Evolutionary conservation across 495 filamentous ascomycete genomes (phyloP).

Genomic region (Platismatia glauca): DNA sequence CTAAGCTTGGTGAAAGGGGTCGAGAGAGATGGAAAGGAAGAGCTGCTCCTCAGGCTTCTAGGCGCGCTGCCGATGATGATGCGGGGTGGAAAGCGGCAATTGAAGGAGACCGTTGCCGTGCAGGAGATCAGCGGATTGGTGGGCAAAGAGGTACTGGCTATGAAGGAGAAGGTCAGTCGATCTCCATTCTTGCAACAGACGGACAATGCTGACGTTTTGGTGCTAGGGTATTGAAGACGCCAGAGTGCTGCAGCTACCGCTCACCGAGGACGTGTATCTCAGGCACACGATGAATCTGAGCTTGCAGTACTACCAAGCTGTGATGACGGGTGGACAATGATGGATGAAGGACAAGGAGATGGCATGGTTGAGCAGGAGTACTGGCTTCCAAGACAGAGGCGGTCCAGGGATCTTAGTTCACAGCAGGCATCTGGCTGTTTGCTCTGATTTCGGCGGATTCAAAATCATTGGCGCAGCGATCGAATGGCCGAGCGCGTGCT

Average conservation of each 20-base stretch:
- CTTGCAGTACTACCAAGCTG: constrained; percentile 52
- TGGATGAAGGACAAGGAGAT: neutral
- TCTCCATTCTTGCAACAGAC: neutral
- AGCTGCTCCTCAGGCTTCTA: constrained; percentile 49
- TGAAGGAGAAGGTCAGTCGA: constrained; percentile 50
- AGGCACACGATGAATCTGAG: constrained; percentile 61
- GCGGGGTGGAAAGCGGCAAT: constrained; percentile 45
- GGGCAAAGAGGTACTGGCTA: constrained; percentile 51
- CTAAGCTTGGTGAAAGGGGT: constrained; percentile 45
- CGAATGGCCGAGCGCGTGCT: neutral
- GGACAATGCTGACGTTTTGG: constrained; percentile 17
- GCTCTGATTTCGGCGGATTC: neutral
- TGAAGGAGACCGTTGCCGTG: constrained; percentile 72
- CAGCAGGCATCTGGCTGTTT: neutral
- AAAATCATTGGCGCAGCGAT: neutral
- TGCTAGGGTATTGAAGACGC: constrained; percentile 28
- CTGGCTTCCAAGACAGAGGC: neutral
- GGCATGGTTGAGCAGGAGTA: neutral
- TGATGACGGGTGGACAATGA: constrained; percentile 6
- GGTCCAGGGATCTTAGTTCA: too few species aligned
- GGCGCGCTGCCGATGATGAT: constrained; percentile 54
- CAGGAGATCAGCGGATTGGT: constrained; percentile 57
- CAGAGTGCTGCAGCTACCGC: constrained; percentile 54
- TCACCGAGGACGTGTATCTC: constrained; percentile 62
- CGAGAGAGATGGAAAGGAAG: constrained; percentile 25